Base-by-base conservation (phyloP, 2,329 filamentous ascomycete species). In the Nemania sp. region DNA sequence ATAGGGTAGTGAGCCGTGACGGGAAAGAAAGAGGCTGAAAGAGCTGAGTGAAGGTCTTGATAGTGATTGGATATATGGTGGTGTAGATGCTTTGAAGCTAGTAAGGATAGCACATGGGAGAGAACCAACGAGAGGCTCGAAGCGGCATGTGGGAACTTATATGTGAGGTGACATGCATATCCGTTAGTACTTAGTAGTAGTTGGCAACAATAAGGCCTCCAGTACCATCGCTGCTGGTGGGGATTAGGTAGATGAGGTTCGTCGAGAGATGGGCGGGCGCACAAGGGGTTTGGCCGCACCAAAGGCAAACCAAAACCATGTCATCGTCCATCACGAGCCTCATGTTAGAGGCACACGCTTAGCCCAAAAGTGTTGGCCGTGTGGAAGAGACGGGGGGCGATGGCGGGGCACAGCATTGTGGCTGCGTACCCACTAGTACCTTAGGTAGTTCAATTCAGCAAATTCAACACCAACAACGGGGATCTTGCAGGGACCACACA, bases 161-260 rank as follows among this genome's bases (percentile, higher is more conserved):
- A 71, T 75, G 29, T 32, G 8, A 75, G 70, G 70, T 67, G 54
- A 22, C 59, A 71, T 72, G 69, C 66, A 70, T 67, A 71, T 22
- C 62, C 52, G 66, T 61, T 62, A 67, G 75, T n/a, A n/a, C n/a
- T n/a, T n/a, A n/a, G n/a, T n/a, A n/a, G n/a, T n/a, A n/a, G n/a
- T n/a, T n/a, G n/a, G n/a, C n/a, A n/a, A n/a, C n/a, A n/a, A n/a
- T 10, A 72, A 68, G 74, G 73, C 73, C 74, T 76, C 72, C 63
- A 41, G 35, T 38, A 26, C n/a, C 24, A n/a, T 11, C 4, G 54
- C 5, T 20, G 29, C 41, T 24, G 54, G 64, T 63, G 64, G 64
- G 45, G 59, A 58, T 15, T 59, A 26, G 5, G 29, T 32, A 26
- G n/a, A n/a, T n/a, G n/a, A 24, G 8, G 62, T 68, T 65, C 62